Base-by-base conservation (phyloP, 2,329 filamentous ascomycete species). In the Corinectria fuckeliana region DNA sequence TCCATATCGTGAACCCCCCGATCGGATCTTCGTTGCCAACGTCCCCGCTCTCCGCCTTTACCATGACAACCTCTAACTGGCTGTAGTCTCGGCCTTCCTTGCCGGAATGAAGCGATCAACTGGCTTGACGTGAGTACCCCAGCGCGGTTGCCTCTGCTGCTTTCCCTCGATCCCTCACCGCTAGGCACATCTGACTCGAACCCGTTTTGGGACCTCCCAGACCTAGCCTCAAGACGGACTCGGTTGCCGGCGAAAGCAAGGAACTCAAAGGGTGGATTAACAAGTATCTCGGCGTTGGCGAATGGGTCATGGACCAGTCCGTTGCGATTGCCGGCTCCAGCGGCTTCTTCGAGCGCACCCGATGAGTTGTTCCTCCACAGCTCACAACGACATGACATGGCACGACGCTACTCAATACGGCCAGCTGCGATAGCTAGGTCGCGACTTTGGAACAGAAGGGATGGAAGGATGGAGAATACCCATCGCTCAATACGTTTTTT, bases 221-320 rank as follows among this genome's bases (percentile, higher is more conserved):
- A 75, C 84, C 86, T 78, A 97, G 95, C 84, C 85, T 99, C 79
- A 92, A 93, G 81, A 89, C 91, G 71, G 93, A 97, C 66, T 88
- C 89, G 69, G 85, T 97, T 72, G 85, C 90, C 28, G 82, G 83
- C 74, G 92, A 96, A 58, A 94, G 88, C 77, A 91, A 92, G 75
- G 90, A 93, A 63, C 78, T 95, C 68, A 89, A 90, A 75, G 89
- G 88, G 72, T 98, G 93, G 93, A 87, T 98, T 67, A 90, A 94
- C 73, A 94, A 90, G 75, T 98, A 98, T 77, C 88, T 98, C 41
- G 92, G 92, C 63, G 89, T 97, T 16, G 95, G 95, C 70, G 95
- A 99, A 81, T 97, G 93, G 87, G 91, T 97, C 65, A 96, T 99
- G 93, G 95, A 99, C 77, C 91, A 96, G 81, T 96, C 93, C 26